phyloP scores from a whole-genome alignment of 2,329 filamentous ascomycete genomes.

The Mycosphaerelloides madeirae region DNA sequence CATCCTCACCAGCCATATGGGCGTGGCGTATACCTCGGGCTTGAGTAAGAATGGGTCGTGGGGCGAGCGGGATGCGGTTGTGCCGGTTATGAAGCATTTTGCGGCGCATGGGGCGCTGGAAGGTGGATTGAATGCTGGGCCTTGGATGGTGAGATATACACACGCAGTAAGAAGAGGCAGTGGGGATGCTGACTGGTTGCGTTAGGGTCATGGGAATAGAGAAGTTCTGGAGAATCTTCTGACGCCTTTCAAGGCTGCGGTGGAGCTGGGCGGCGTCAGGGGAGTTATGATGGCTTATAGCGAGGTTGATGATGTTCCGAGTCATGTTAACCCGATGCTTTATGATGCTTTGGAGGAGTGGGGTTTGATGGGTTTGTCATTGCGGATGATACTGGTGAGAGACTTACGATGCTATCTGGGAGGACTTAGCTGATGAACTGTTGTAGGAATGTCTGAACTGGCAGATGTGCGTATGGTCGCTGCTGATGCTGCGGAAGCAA shows the following conservation, averaged over 20 bases:
- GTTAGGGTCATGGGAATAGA: constrained; percentile 14
- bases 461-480: constrained; percentile 8
- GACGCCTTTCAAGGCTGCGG: constrained; percentile 13
- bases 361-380: constrained; percentile 16
- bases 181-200: too few species aligned
- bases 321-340: constrained; percentile 15
- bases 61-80: constrained; percentile 11
- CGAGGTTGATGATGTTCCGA: constrained; percentile 15
- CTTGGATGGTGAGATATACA: too few species aligned
- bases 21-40: constrained; percentile 14
- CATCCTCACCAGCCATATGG: constrained; percentile 15
- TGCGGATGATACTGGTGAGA: constrained; percentile 14
- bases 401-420: neutral
- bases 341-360: constrained; percentile 13
- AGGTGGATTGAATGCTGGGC: constrained; percentile 11
- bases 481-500: constrained; percentile 6
- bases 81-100: constrained; percentile 19
- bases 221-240: constrained; percentile 14
- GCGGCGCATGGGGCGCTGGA: constrained; percentile 16
- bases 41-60: constrained; percentile 14
- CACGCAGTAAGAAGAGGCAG: too few species aligned
- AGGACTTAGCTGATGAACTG: constrained; percentile 2
- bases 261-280: constrained; percentile 14
- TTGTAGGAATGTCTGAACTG: constrained; percentile 14
- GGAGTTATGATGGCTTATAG: constrained; percentile 19